A percentile compares a stretch with the other conserved stretches of the same genome.
These are phyloP conservation scores for Nicotiana obtusifolia DNA, from an alignment of 257 asterid genomes.

Conservation along the genomic window DNA sequence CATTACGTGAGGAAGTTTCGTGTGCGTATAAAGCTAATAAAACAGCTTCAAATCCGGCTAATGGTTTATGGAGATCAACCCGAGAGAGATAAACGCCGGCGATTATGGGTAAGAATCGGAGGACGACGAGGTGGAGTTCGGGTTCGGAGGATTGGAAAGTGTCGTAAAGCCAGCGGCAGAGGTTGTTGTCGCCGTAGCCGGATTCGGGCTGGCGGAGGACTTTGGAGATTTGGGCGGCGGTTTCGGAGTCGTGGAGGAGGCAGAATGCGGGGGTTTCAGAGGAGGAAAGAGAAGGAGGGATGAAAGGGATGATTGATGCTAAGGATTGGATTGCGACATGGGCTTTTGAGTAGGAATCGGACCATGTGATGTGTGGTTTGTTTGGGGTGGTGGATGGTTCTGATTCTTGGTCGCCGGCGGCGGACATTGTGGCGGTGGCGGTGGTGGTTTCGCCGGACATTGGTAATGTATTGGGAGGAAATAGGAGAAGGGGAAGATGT, in stretches of 20 bases:
- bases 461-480: background rate
- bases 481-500: background rate
- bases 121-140: conserved; percentile 78
- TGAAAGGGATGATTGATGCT: conserved; percentile 45
- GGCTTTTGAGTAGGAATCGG: conserved; percentile 65
- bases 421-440: background rate
- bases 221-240: conserved; percentile 42
- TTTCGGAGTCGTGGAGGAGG: conserved; percentile 59
- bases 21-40: conserved; percentile 69
- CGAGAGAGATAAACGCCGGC: conserved; percentile 79
- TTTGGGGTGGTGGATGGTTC: conserved; percentile 6
- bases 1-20: conserved; percentile 55
- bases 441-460: conserved; percentile 7
- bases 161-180: conserved; percentile 96
- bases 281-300: conserved; percentile 44
- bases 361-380: conserved; percentile 59
- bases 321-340: conserved; percentile 54
- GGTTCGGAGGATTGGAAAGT: conserved; percentile 72
- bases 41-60: conserved; percentile 81
- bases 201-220: conserved; percentile 76
- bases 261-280: conserved; percentile 61
- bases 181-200: conserved; percentile 69
- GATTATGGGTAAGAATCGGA: conserved; percentile 64
- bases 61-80: conserved; percentile 58
- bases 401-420: background rate